Conservation (phyloP, 2,329 filamentous ascomycete genomes). For the Botrytis cinerea region DNA sequence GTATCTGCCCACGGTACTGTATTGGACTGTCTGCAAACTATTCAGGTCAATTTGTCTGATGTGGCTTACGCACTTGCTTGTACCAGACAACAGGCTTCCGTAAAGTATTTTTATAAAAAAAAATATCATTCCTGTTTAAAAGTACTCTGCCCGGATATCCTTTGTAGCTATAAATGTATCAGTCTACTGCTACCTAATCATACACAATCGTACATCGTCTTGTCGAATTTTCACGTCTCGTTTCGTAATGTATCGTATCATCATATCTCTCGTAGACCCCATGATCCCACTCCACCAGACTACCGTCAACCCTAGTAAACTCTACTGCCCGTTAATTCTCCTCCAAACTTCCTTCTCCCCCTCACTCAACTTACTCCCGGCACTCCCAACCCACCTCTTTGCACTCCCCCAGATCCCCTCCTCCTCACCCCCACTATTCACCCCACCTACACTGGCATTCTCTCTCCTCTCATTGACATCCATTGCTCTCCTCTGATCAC, state of each 20-base stretch:
- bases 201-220: slow-evolving; percentile 2
- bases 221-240: neutral
- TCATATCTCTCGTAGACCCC: neutral
- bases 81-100: neutral
- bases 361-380: slow-evolving; percentile 58
- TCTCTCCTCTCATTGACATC: slow-evolving; percentile 28
- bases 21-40: neutral
- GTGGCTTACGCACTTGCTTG: neutral
- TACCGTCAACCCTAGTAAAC: no score
- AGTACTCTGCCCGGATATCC: neutral
- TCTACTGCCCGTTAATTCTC: slow-evolving; percentile 55
- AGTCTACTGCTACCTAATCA: neutral
- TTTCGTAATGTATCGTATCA: neutral
- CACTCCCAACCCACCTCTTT: slow-evolving; percentile 58
- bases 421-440: neutral
- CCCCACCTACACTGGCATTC: slow-evolving; percentile 42
- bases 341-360: slow-evolving; percentile 65
- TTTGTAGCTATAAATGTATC: slow-evolving; percentile 1
- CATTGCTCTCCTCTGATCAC: slow-evolving; percentile 45
- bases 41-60: neutral
- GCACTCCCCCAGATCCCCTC: slow-evolving; percentile 56
- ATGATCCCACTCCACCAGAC: neutral
- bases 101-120: neutral
- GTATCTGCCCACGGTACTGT: neutral
- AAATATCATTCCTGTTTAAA: neutral